Evolutionary conservation across 116 monocot genomes (phyloP).

Genomic region (Iris pallida): DNA sequence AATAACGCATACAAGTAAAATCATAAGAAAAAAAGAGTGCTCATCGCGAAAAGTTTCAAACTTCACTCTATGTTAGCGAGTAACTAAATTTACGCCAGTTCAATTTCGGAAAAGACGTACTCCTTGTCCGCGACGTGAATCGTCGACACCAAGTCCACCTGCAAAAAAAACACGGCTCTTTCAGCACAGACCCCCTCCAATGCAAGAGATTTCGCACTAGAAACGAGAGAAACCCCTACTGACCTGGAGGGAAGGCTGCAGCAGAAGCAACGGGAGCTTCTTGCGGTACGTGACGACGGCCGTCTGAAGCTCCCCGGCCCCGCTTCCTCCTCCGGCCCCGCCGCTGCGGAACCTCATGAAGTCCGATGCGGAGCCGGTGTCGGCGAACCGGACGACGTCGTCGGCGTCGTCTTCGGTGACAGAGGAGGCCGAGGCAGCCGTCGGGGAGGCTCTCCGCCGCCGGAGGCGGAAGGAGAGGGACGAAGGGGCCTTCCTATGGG

Average conservation of each 20-base stretch:
- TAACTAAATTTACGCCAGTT: no score
- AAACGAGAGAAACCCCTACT: no score
- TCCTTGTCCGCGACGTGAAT: conserved; percentile 83
- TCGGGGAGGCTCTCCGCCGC: not conserved
- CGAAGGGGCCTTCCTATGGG: not conserved
- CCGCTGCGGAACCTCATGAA: conserved; percentile 64
- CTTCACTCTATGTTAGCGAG: no score
- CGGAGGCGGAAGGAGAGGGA: not conserved
- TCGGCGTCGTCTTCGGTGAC: not conserved
- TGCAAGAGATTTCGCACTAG: no score
- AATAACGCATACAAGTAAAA: no score
- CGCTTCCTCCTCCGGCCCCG: conserved; percentile 1
- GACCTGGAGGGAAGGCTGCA: conserved; percentile 57
- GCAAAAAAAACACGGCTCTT: no score
- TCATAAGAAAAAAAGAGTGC: no score
- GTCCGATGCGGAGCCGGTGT: conserved; percentile 56
- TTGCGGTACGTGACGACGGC: conserved; percentile 77
- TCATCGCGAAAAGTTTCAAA: no score
- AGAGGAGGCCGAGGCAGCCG: not conserved
- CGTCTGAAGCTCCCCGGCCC: conserved; percentile 61
- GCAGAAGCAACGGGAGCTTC: conserved; percentile 65
- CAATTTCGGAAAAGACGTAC: conserved; percentile 10
- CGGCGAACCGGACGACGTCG: conserved; percentile 32
- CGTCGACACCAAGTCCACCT: conserved; percentile 95
- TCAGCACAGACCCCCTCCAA: no score